A percentile compares a stretch with the other conserved stretches of the same genome.
phyloP scores from a whole-genome alignment of 1,284 basidiomycete species.

The Mycena sp. region DNA sequence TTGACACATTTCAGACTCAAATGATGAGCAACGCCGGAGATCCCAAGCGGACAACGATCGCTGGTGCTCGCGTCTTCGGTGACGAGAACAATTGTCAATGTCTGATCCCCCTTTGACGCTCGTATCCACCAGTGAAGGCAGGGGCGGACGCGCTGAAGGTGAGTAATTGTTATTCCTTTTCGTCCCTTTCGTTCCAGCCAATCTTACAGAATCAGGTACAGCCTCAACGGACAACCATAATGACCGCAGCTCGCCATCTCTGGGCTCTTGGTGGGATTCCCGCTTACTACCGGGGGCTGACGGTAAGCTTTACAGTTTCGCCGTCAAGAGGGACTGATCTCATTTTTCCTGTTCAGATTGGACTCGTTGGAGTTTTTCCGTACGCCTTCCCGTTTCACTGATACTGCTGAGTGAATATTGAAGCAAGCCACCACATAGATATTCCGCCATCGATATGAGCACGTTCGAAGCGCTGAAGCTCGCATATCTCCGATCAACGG shows the following conservation, averaged over 20 bases:
- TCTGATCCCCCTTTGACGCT: constrained; percentile 5
- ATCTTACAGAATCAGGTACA: constrained; percentile 13
- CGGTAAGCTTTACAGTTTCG: constrained; percentile 60
- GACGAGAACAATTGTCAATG: neutral
- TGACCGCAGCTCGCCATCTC: constrained; percentile 67
- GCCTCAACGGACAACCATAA: constrained; percentile 63
- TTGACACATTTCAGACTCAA: constrained; percentile 69
- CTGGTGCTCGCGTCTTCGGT: too few species aligned
- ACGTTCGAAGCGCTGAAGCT: constrained; percentile 93
- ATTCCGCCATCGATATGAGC: constrained; percentile 94
- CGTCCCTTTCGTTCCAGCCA: neutral
- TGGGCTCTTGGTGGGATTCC: constrained; percentile 87
- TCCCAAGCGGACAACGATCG: constrained; percentile 37
- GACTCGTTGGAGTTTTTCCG: constrained; percentile 90
- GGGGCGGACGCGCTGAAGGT: constrained; percentile 12
- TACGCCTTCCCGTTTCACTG: constrained; percentile 49
- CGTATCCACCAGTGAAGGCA: constrained; percentile 12
- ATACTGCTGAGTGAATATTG: neutral
- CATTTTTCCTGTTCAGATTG: constrained; percentile 70
- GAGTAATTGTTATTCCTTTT: neutral
- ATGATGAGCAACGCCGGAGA: constrained; percentile 88
- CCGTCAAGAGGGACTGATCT: constrained; percentile 25
- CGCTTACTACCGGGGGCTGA: constrained; percentile 92
- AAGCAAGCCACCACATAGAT: constrained; percentile 53
- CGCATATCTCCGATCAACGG: constrained; percentile 82